Percentiles rank a stretch among this genome's conserved stretches.
Evolutionary conservation across 2,329 filamentous ascomycete species (phyloP).

Genomic region (Achaetomium macrosporum): DNA sequence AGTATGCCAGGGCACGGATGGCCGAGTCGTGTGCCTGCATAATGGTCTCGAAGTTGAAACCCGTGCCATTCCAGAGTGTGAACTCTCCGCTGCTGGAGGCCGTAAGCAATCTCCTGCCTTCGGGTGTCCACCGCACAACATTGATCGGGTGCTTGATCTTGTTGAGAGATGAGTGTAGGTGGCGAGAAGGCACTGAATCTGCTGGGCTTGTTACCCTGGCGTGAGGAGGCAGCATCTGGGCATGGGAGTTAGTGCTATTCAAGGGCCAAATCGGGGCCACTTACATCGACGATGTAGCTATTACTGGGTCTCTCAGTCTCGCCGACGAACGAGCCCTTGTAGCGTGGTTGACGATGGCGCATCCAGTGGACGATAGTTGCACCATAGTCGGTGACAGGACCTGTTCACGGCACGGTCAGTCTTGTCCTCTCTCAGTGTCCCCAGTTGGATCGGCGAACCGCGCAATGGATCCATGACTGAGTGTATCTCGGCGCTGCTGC

Average conservation of each 20-base stretch:
- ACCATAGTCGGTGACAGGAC: conserved; percentile 88
- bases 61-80: conserved; percentile 96
- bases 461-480: too few species aligned
- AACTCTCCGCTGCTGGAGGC: conserved; percentile 97
- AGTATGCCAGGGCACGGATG: conserved; percentile 78
- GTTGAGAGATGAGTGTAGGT: conserved; percentile 95
- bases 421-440: background rate
- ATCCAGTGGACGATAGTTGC: conserved; percentile 89
- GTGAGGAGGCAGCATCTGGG: conserved; percentile 77
- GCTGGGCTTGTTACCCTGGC: conserved; percentile 68
- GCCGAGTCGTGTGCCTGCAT: conserved; percentile 95
- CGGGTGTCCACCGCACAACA: conserved; percentile 94
- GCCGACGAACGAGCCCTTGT: conserved; percentile 63
- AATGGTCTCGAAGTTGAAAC: conserved; percentile 99
- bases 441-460: background rate
- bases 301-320: conserved; percentile 79
- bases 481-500: too few species aligned
- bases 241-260: background rate
- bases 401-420: conserved; percentile 38
- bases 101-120: conserved; percentile 84
- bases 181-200: conserved; percentile 87
- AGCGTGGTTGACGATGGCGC: conserved; percentile 71
- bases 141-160: conserved; percentile 98
- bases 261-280: conserved; percentile 28
- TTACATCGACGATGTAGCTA: conserved; percentile 84